These are phyloP conservation scores for Micractinium sp. DNA, from an alignment of 139 green algal species.

Conservation along the genomic window DNA sequence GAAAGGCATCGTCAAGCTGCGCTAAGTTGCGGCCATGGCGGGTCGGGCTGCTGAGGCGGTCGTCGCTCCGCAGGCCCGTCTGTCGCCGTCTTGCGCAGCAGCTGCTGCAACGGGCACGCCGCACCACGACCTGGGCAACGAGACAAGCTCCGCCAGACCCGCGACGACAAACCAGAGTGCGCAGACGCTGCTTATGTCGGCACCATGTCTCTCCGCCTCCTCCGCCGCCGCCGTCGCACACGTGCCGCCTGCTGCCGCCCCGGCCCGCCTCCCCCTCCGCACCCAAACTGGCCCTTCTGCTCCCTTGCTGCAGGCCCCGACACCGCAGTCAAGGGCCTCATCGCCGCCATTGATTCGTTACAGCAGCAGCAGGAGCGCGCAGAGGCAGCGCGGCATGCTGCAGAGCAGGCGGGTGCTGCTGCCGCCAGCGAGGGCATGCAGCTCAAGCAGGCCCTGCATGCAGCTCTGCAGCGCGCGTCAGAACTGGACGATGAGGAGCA, in stretches of 20 bases:
- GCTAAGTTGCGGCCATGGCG: no score
- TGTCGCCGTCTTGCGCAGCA: no score
- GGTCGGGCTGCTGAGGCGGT: no score
- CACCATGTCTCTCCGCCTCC: background rate
- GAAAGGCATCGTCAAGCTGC: no score
- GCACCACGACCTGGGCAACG: no score
- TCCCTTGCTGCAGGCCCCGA: background rate
- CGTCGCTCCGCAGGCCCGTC: no score
- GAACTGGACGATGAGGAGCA: slow-evolving; percentile 18
- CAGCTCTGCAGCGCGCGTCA: background rate
- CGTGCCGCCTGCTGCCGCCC: background rate
- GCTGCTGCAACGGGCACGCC: no score
- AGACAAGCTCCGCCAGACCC: no score
- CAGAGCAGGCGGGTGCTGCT: background rate
- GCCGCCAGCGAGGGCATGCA: background rate
- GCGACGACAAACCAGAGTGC: background rate
- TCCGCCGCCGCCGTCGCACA: no score
- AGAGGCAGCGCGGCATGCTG: slow-evolving; percentile 7
- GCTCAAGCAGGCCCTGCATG: slow-evolving; percentile 1
- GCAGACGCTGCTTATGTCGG: background rate
- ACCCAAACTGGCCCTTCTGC: background rate
- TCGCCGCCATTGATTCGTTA: slow-evolving; percentile 14
- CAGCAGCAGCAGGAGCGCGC: slow-evolving; percentile 13
- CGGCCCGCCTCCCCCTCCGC: no score
- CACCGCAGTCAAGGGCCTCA: background rate